These are phyloP conservation scores for Suillus plorans DNA, from an alignment of 768 basidiomycete species.

Conservation along the genomic window DNA sequence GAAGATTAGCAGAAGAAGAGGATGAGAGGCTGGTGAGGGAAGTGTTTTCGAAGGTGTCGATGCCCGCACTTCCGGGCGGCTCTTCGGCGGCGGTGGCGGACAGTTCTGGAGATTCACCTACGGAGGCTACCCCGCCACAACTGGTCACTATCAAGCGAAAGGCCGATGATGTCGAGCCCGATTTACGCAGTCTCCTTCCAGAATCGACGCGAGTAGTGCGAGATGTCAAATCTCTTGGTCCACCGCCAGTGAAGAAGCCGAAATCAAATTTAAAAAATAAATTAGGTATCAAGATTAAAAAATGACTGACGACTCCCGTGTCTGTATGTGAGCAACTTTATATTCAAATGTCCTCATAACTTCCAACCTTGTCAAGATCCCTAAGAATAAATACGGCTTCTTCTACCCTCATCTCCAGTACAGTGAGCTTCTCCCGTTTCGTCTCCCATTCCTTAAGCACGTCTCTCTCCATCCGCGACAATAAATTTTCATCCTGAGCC, in stretches of 20 bases:
- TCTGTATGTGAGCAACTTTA: no score
- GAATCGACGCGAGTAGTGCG: constrained; percentile 64
- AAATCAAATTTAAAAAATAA: constrained; percentile 60
- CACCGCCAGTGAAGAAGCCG: constrained; percentile 55
- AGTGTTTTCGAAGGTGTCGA: constrained; percentile 76
- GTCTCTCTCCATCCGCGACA: constrained; percentile 77
- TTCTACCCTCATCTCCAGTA: constrained; percentile 85
- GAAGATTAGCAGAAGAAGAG: constrained; percentile 77
- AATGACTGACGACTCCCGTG: no score
- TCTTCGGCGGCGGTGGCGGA: constrained; percentile 27
- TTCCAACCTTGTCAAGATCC: constrained; percentile 62
- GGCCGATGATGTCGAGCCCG: constrained; percentile 76
- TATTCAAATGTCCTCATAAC: constrained; percentile 42
- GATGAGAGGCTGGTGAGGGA: constrained; percentile 88
- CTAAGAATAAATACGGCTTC: constrained; percentile 86
- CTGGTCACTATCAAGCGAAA: constrained; percentile 83
- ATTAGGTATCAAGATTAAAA: constrained; percentile 62
- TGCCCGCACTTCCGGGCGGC: constrained; percentile 25
- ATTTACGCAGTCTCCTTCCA: constrained; percentile 65
- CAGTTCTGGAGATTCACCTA: constrained; percentile 18
- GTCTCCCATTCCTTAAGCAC: constrained; percentile 71
- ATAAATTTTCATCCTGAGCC: constrained; percentile 65
- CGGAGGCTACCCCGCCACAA: constrained; percentile 21
- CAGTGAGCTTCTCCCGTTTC: constrained; percentile 69
- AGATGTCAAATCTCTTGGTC: constrained; percentile 42